Conservation (phyloP, 805 yeast genomes). For the Cyberlindnera xylosilytica region DNA sequence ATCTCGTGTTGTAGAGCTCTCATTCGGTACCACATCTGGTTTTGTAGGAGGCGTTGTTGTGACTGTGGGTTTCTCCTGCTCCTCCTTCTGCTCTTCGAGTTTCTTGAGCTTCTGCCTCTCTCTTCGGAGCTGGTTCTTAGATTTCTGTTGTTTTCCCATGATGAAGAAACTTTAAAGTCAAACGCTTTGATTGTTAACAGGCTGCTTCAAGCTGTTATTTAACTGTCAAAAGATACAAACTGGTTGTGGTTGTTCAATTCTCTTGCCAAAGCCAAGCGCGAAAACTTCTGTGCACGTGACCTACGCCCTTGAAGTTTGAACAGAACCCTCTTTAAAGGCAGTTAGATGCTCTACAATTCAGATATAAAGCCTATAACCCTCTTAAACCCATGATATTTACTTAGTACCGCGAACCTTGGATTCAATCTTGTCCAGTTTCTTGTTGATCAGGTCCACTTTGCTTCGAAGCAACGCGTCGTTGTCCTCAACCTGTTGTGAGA, state of each 20-base stretch:
- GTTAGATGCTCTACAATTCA: too few relatives aligned
- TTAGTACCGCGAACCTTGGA: conserved; percentile 3
- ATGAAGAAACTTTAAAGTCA: neutral
- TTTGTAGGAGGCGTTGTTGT: neutral
- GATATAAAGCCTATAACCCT: too few relatives aligned
- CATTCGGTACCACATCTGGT: neutral
- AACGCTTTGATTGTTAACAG: neutral
- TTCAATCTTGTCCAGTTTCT: conserved; percentile 26
- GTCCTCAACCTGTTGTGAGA: conserved; percentile 26
- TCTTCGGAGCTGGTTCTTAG: conserved; percentile 37
- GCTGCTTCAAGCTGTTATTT: too few relatives aligned
- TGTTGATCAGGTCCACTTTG: conserved; percentile 24
- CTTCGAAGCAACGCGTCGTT: conserved; percentile 19
- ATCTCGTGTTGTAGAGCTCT: too few relatives aligned
- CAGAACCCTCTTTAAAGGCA: too few relatives aligned
- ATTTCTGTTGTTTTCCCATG: conserved; percentile 25
- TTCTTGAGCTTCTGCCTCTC: conserved; percentile 23
- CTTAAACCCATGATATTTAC: neutral
- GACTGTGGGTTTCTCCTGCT: neutral
- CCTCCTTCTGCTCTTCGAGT: conserved; percentile 11
- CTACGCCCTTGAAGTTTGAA: too few relatives aligned
- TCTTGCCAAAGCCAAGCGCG: too few relatives aligned
- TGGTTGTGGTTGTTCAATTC: too few relatives aligned
- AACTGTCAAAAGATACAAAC: too few relatives aligned
- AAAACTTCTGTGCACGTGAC: too few relatives aligned